phyloP scores from a whole-genome alignment of 345 rosid species.

The Populus nigra region DNA sequence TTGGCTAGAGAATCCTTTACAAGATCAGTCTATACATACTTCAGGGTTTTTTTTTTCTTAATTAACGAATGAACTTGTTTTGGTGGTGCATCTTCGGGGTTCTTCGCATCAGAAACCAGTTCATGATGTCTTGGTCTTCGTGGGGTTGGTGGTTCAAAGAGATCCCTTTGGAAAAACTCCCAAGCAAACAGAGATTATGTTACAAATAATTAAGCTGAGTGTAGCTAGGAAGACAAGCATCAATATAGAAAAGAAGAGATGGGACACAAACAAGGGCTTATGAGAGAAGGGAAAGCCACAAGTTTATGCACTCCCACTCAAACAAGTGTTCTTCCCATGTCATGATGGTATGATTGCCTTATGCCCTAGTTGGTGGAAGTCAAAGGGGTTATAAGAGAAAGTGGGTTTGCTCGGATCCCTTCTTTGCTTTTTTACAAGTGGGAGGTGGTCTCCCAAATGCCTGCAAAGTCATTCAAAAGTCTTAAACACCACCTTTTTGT shows the following conservation, averaged over 20 bases:
- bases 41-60: not conserved
- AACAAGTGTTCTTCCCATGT: constrained; percentile 6
- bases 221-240: not conserved
- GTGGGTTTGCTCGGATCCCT: constrained; percentile 28
- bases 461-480: constrained; percentile 23
- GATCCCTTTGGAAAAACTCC: not conserved
- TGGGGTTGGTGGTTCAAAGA: constrained; percentile 3
- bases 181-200: not conserved
- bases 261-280: constrained; percentile 1
- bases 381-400: constrained; percentile 22
- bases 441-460: constrained; percentile 43
- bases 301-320: constrained; percentile 25
- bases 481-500: not conserved
- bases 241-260: constrained; percentile 7
- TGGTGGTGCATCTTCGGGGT: constrained; percentile 13
- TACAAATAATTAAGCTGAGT: not conserved
- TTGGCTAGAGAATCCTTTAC: constrained; percentile 5
- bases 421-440: constrained; percentile 2
- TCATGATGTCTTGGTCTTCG: not conserved
- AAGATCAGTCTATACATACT: too few relatives aligned
- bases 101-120: constrained; percentile 16
- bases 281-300: constrained; percentile 20
- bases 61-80: not conserved
- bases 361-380: constrained; percentile 29
- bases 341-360: constrained; percentile 37